Base-by-base conservation (phyloP, 805 yeast genomes). In the Millerozyma miso region DNA sequence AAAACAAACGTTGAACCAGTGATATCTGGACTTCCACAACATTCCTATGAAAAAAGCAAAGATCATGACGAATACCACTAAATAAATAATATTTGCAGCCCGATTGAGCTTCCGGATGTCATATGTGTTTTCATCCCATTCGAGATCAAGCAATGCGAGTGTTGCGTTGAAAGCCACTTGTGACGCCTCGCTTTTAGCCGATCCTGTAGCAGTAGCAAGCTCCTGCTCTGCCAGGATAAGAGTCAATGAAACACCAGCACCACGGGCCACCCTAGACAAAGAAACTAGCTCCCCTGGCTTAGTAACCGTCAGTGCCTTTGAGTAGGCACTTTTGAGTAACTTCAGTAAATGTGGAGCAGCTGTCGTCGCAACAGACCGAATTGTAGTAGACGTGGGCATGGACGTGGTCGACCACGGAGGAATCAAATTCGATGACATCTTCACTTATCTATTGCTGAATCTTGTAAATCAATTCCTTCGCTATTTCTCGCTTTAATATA, bases 1-100 rank as follows among this genome's bases (percentile, higher is more conserved):
- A 43, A 68, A 69, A 2, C 70, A 56, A 23, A 68, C 47, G 45
- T 68, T 69, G 47, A 50, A 69, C 73, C 73, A 69, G 42, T 59
- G 61, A 48, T 64, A 68, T 40, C 66, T 55, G 2, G 73, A 67
- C 41, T 51, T 59, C 38, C 43, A 40, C 2, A 55, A 8, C 72
- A 68, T 65, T 8, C 46, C 46, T 1, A 53, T 33, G 15, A 49
- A 50, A 55, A 53, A 67, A 8, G 48, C 14, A 40, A 59, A 58
- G 16, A 62, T 39, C 14, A 59, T 12, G 4, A 56, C 41, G 45
- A 60, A 69, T 2, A 67, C 39, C 3, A 53, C 49, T 19, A 63
- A 49, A 44, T 55, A 69, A 18, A 67, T 54, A 40, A 58, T 47
- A 47, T 69, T 69, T 4, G 65, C 65, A 4, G 67, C 60, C 13